These are phyloP conservation scores for Alliaria petiolata DNA, from an alignment of 345 rosid species.

Conservation along the genomic window DNA sequence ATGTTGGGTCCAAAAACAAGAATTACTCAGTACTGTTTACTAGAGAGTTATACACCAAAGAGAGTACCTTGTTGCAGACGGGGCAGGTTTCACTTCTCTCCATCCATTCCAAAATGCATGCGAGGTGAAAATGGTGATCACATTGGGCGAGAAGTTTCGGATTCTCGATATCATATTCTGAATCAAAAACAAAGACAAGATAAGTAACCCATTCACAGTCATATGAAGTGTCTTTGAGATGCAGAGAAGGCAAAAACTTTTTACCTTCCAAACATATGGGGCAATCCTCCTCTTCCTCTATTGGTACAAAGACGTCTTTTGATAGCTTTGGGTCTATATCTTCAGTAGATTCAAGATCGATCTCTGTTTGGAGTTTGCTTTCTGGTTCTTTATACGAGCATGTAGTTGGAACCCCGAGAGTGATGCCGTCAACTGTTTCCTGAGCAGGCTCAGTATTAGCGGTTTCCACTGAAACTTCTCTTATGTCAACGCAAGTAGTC, in stretches of 20 bases:
- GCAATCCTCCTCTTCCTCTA: slow-evolving; percentile 77
- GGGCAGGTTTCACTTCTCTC: slow-evolving; percentile 99
- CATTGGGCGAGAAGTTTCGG: slow-evolving; percentile 84
- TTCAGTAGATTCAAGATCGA: slow-evolving; percentile 50
- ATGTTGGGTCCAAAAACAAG: neutral
- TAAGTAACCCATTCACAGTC: neutral
- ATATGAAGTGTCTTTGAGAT: neutral
- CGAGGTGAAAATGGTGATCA: slow-evolving; percentile 94
- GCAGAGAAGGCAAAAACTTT: neutral
- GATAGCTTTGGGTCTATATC: slow-evolving; percentile 55
- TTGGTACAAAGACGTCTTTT: slow-evolving; percentile 41
- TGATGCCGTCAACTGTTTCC: slow-evolving; percentile 38
- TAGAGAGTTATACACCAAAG: neutral
- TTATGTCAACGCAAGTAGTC: slow-evolving; percentile 38
- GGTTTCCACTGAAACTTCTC: slow-evolving; percentile 37
- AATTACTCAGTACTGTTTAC: neutral
- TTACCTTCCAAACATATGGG: slow-evolving; percentile 98
- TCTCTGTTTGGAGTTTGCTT: slow-evolving; percentile 39
- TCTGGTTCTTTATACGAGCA: slow-evolving; percentile 52
- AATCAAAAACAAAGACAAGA: slow-evolving; percentile 14
- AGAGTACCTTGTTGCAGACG: slow-evolving; percentile 74
- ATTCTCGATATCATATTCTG: slow-evolving; percentile 89
- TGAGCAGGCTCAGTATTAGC: slow-evolving; percentile 43
- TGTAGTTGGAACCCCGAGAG: slow-evolving; percentile 43
- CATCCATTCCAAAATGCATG: slow-evolving; percentile 98